Conservation (phyloP, 371 early-diverging fungal species). For the Lichtheimia hyalospora region DNA sequence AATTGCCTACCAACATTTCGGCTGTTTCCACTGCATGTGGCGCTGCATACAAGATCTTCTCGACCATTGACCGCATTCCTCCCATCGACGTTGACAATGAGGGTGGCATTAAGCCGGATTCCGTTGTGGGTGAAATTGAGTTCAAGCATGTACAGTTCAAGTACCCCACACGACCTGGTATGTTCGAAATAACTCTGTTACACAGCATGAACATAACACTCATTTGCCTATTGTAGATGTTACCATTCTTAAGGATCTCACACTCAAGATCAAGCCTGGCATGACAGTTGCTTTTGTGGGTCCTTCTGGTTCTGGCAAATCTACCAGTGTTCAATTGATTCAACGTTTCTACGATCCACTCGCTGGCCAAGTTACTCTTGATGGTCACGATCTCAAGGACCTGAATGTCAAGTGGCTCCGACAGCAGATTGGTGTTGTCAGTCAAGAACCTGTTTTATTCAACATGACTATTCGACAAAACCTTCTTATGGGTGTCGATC, state of each 20-base stretch:
- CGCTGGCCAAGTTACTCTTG: slow-evolving; percentile 60
- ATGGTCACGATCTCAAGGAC: slow-evolving; percentile 65
- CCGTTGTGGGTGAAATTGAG: slow-evolving; percentile 65
- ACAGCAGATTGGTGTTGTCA: slow-evolving; percentile 76
- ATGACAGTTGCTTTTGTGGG: slow-evolving; percentile 77
- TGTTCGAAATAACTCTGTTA: slow-evolving; percentile 16
- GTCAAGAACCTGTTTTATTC: slow-evolving; percentile 86
- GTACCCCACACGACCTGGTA: slow-evolving; percentile 76
- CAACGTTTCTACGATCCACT: slow-evolving; percentile 86
- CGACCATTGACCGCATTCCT: slow-evolving; percentile 74
- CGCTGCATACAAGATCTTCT: slow-evolving; percentile 69
- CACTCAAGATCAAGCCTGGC: slow-evolving; percentile 66
- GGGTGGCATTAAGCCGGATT: slow-evolving; percentile 54
- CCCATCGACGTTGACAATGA: slow-evolving; percentile 62
- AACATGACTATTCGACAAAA: slow-evolving; percentile 78
- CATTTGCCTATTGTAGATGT: slow-evolving; percentile 68
- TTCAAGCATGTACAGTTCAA: slow-evolving; percentile 67
- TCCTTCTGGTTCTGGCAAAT: slow-evolving; percentile 85
- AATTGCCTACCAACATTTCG: slow-evolving; percentile 61
- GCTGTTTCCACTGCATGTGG: slow-evolving; percentile 64
- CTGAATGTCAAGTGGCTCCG: slow-evolving; percentile 73
- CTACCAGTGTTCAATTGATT: slow-evolving; percentile 80
- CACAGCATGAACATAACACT: slow-evolving; percentile 10
- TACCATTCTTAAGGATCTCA: slow-evolving; percentile 57
- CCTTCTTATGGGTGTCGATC: slow-evolving; percentile 59